Conservation (phyloP, 2,329 filamentous ascomycete genomes). For the Tolypocladium endophyticum region DNA sequence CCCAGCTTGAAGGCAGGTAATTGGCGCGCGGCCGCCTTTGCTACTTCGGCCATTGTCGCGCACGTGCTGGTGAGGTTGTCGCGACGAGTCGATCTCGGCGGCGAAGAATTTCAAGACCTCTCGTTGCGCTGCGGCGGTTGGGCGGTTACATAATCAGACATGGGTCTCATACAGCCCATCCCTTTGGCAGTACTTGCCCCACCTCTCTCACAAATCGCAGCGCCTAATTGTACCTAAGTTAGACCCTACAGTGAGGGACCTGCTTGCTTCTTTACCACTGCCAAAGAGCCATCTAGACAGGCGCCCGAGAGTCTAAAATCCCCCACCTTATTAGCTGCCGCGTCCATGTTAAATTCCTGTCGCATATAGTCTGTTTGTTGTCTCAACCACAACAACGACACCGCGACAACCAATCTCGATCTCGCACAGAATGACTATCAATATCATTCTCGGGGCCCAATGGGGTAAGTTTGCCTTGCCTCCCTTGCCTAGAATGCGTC, state of each 20-base stretch:
- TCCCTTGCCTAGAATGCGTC: neutral
- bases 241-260: no score
- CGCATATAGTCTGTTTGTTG: neutral
- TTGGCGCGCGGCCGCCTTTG: slow-evolving; percentile 25
- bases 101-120: slow-evolving; percentile 4
- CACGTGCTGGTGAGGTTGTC: slow-evolving; percentile 10
- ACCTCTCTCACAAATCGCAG: no score
- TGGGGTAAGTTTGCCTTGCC: neutral
- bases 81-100: slow-evolving; percentile 3
- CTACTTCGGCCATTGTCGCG: slow-evolving; percentile 28
- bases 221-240: no score
- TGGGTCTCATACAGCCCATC: no score
- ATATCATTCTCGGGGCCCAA: neutral
- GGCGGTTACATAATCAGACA: slow-evolving; percentile 2
- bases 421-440: neutral
- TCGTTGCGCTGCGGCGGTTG: neutral
- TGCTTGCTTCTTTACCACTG: no score
- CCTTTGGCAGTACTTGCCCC: no score
- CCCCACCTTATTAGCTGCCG: no score
- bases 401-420: neutral
- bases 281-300: no score
- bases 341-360: no score
- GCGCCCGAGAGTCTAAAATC: no score
- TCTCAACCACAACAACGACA: neutral
- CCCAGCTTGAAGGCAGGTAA: slow-evolving; percentile 37